These are phyloP conservation scores for Xylariaceae sp. DNA, from an alignment of 2,329 filamentous ascomycete genomes.

Conservation along the genomic window DNA sequence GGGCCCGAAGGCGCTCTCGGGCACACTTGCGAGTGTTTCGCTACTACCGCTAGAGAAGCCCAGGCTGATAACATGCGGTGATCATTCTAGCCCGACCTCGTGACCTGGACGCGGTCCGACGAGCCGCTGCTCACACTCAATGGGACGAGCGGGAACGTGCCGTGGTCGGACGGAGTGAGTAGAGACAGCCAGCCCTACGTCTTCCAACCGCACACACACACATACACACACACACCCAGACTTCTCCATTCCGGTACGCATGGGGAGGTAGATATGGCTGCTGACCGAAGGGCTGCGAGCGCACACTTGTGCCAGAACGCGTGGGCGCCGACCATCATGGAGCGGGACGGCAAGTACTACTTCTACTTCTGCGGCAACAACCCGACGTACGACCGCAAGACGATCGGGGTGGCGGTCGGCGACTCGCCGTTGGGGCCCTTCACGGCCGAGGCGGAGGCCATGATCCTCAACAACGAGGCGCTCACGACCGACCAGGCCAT, in stretches of 20 bases:
- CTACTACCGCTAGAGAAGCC: too few species aligned
- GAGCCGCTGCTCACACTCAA: constrained; percentile 37
- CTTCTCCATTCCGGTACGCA: too few species aligned
- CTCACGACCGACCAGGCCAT: constrained; percentile 38
- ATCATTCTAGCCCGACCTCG: constrained; percentile 30
- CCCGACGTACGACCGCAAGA: constrained; percentile 48
- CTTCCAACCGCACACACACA: too few species aligned
- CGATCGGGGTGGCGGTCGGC: constrained; percentile 53
- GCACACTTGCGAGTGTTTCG: too few species aligned
- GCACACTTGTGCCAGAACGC: constrained; percentile 38
- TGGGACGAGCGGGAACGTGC: constrained; percentile 43
- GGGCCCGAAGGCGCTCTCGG: too few species aligned
- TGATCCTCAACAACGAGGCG: constrained; percentile 45
- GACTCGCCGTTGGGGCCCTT: constrained; percentile 54
- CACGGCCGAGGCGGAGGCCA: constrained; percentile 42
- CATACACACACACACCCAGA: too few species aligned
- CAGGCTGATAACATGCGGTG: neutral
- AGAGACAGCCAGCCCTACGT: too few species aligned
- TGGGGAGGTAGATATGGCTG: too few species aligned
- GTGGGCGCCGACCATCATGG: constrained; percentile 58
- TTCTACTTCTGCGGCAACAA: constrained; percentile 52
- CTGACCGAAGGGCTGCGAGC: too few species aligned
- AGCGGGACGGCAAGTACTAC: constrained; percentile 54
- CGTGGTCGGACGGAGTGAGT: constrained; percentile 50
- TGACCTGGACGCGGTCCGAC: constrained; percentile 31